Percentiles rank a stretch among this genome's conserved stretches.
phyloP scores from a whole-genome alignment of 176 grass and related monocot species.

The Phyllostachys edulis region DNA sequence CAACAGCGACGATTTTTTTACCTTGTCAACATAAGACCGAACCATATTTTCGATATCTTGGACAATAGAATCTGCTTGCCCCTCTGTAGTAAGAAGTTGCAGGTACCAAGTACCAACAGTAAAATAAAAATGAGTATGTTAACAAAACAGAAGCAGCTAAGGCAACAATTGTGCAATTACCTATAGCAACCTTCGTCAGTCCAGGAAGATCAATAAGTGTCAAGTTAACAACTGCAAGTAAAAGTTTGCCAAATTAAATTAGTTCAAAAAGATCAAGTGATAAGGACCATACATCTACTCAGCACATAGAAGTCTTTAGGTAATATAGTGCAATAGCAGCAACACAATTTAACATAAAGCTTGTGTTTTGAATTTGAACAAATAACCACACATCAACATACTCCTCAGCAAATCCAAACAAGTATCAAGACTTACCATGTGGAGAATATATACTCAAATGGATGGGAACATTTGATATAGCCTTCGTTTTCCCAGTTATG shows the following conservation, averaged over 20 bases:
- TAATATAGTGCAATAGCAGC: background rate
- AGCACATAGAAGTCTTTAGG: background rate
- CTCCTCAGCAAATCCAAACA: background rate
- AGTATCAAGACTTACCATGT: slow-evolving; percentile 59
- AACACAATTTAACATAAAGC: background rate
- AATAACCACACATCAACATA: background rate
- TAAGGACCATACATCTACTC: background rate
- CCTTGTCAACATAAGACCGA: slow-evolving; percentile 96
- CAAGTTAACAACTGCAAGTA: slow-evolving; percentile 93
- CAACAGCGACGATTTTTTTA: slow-evolving; percentile 28
- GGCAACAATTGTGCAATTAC: slow-evolving; percentile 48
- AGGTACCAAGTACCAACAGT: slow-evolving; percentile 11
- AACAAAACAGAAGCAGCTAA: slow-evolving; percentile 26
- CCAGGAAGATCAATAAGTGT: slow-evolving; percentile 99
- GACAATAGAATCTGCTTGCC: slow-evolving; percentile 91
- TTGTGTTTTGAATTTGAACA: background rate
- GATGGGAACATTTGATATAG: slow-evolving; percentile 98
- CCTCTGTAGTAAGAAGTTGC: slow-evolving; percentile 56
- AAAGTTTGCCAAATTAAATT: slow-evolving; percentile 35
- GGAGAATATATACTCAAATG: slow-evolving; percentile 99
- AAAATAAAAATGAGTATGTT: background rate
- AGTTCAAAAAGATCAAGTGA: slow-evolving; percentile 23
- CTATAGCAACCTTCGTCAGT: slow-evolving; percentile 95
- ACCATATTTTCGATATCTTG: slow-evolving; percentile 99
- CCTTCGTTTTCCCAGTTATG: slow-evolving; percentile 95